These are phyloP conservation scores for Coniochaeta sp. DNA, from an alignment of 2,329 filamentous ascomycete genomes.

Conservation along the genomic window DNA sequence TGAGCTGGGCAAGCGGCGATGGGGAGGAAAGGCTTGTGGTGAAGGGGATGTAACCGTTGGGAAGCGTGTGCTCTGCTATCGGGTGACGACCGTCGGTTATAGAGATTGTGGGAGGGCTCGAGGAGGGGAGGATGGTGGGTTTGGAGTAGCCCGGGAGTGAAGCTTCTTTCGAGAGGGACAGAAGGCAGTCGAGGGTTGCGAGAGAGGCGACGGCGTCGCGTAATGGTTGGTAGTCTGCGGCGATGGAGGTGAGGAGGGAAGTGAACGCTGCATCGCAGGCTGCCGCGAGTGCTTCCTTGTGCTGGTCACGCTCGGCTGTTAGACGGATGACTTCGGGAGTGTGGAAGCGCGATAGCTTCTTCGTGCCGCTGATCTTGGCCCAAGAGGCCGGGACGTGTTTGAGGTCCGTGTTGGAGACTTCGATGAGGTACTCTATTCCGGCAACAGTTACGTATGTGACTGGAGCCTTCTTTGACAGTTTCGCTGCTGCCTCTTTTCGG, in stretches of 20 bases:
- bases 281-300: slow-evolving; percentile 86
- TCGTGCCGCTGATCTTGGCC: slow-evolving; percentile 91
- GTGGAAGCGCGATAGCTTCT: slow-evolving; percentile 87
- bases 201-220: slow-evolving; percentile 83
- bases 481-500: slow-evolving; percentile 60
- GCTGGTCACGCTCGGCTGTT: slow-evolving; percentile 82
- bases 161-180: slow-evolving; percentile 80
- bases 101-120: slow-evolving; percentile 58
- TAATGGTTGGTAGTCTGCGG: slow-evolving; percentile 78
- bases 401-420: slow-evolving; percentile 75
- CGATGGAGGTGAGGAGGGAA: slow-evolving; percentile 64
- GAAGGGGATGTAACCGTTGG: slow-evolving; percentile 88
- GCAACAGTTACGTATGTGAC: slow-evolving; percentile 77
- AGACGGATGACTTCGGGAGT: slow-evolving; percentile 82
- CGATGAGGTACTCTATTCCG: slow-evolving; percentile 91
- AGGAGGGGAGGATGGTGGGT: slow-evolving; percentile 58
- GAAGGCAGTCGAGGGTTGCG: slow-evolving; percentile 80
- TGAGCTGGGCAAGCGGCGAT: slow-evolving; percentile 65
- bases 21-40: slow-evolving; percentile 64
- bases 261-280: slow-evolving; percentile 83
- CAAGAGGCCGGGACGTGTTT: slow-evolving; percentile 89
- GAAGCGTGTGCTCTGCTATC: slow-evolving; percentile 87
- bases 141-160: slow-evolving; percentile 81
- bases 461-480: slow-evolving; percentile 61
- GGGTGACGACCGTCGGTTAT: slow-evolving; percentile 78